Base-by-base conservation (phyloP, 169 alveolate species). In the Sarcocystis neurona region DNA sequence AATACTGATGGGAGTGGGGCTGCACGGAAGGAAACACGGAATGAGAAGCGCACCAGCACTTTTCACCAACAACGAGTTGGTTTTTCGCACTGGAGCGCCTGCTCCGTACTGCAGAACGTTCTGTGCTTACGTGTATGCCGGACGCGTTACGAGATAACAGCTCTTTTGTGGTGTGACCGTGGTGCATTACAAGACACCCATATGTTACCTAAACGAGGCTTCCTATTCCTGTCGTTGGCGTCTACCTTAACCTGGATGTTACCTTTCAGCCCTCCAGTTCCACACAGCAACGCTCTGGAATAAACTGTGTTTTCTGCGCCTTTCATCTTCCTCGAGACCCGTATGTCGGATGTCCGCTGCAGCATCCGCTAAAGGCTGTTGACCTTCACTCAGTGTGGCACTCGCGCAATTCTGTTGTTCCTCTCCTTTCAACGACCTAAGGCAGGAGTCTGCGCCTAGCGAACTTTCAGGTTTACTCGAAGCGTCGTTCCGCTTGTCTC, bases 261-360 rank as follows among this genome's bases (percentile, higher is more conserved):
- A 43, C 85, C 86, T 89, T 46, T 70, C 20, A 6, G 48, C 89
- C 46, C 70, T 72, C 92, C 92, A 89, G 74, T 89, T 56, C 92
- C 92, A 89, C 43, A 89, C 82, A 8, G 92, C 89, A 32, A 89
- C 84, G 53, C 90, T 79, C 50, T 89, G 92, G 87, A 48, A 74
- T 32, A 12, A 27, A 2, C 37, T 4, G 5, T 23, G 3, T 56
- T 56, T 15, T 50, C 88, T 27, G 53, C 39, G 2, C 15, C 0
- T 34, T 53, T 27, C 60, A 1, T 18, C 6, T 63, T n/a, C 75
- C 41, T 63, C 46, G 43, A 37, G 27, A n/a, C 43, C 20, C 44
- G 44, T 6, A 53, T 41, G n/a, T 56, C 53, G 5, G 86, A 32
- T n/a, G 70, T 6, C 41, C 30, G 41, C n/a, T n/a, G n/a, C n/a